Base-by-base conservation (phyloP, 192 early-diverging fungal species). In the Chytriomyces hyalinus region DNA sequence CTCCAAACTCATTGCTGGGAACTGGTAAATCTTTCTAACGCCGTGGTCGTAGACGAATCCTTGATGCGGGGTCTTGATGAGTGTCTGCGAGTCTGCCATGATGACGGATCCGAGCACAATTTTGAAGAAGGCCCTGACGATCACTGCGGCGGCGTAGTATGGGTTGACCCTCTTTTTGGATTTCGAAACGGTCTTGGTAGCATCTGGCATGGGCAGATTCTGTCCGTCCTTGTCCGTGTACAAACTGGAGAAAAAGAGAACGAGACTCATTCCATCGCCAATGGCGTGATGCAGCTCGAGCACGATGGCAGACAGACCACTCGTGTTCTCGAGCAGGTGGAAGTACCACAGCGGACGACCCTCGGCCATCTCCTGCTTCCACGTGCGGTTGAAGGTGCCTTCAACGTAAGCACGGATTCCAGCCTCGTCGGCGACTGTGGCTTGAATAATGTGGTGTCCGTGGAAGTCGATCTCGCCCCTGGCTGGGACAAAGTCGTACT, bases 11-110 rank as follows among this genome's bases (percentile, higher is more conserved):
- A 73, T 13, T 9, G 46, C 17, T 15, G 72, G 72, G 13, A 22
- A 11, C 70, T 65, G 49, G 77, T 26, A 5, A 67, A 66, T 26
- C 75, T 75, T 26, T 65, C 80, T 17, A 81, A 68, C 9, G 61
- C 68, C 26, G 80, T 75, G 36, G 53, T 57, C 15, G 4, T n/a
- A 13, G 20, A n/a, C 15, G 53, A n/a, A n/a, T 13, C 13, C 20
- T 13, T 57, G 53, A 20, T 13, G 20, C 13, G 13, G 53, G 20
- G 15, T 20, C 20, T 57, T 57, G 53, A 57, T 57, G 13, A n/a
- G 13, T 13, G 53, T 57, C 53, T 13, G 53, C 15, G 53, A 57
- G 53, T 57, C 53, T 13, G 53, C 20, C 53, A 13, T n/a, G 15
- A 57, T 57, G 13, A 57, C 15, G 20, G 15, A n/a, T 13, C 53